phyloP scores from a whole-genome alignment of 78 protist genomes.

The Isochrysis galbana region DNA sequence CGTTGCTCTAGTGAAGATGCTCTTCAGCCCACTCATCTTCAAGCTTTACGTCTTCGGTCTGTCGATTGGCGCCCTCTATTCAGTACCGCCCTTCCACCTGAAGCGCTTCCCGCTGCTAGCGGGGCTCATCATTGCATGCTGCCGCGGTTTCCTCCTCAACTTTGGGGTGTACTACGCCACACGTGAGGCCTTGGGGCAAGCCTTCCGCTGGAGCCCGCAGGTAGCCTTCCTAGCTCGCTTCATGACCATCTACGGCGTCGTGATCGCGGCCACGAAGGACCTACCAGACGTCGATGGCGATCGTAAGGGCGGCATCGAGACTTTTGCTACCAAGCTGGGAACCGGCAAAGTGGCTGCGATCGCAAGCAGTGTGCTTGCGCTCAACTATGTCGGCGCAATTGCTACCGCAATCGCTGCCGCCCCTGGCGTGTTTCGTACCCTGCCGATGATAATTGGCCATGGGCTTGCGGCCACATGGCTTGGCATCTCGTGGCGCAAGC shows the following conservation, averaged over 20 bases:
- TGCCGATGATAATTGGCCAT: not conserved
- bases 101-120: slow-evolving; percentile 25
- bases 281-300: slow-evolving; percentile 38
- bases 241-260: slow-evolving; percentile 31
- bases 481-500: not conserved
- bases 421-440: not conserved
- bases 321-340: slow-evolving; percentile 10
- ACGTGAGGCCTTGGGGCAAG: slow-evolving; percentile 36
- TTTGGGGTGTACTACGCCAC: slow-evolving; percentile 44
- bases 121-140: slow-evolving; percentile 17
- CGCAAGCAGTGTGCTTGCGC: not conserved
- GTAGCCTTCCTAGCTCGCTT: slow-evolving; percentile 38
- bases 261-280: slow-evolving; percentile 50
- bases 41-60: not conserved
- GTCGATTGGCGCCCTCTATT: slow-evolving; percentile 12
- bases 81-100: slow-evolving; percentile 4
- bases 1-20: not conserved
- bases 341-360: not conserved
- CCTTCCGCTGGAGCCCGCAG: not conserved
- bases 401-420: not conserved
- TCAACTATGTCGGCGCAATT: slow-evolving; percentile 23
- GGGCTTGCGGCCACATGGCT: not conserved
- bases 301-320: not conserved
- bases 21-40: slow-evolving; percentile 11
- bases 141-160: slow-evolving; percentile 46